phyloP scores from a whole-genome alignment of 345 rosid genomes.

The Mallotus nudiflorus region DNA sequence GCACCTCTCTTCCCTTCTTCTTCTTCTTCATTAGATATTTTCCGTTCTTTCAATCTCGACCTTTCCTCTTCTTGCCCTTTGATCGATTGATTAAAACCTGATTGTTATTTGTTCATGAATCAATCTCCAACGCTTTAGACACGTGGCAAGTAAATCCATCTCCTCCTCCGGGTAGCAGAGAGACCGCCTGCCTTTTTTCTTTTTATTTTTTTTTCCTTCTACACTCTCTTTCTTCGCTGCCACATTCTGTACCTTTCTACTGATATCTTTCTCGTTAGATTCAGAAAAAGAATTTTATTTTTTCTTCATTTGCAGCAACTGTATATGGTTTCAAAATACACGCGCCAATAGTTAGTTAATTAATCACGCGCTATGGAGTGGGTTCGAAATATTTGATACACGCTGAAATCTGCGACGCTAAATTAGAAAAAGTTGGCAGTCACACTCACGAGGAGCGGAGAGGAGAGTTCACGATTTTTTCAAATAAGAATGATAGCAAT shows the following conservation, averaged over 20 bases:
- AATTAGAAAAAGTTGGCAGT: neutral
- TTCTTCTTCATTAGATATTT: neutral
- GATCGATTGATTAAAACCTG: slow-evolving; percentile 13
- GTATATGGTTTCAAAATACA: neutral
- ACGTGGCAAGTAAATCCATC: slow-evolving; percentile 9
- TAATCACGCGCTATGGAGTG: neutral
- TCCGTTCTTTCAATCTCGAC: neutral
- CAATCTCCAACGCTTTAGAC: neutral
- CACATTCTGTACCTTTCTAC: slow-evolving; percentile 21
- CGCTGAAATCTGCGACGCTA: neutral
- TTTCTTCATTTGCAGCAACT: neutral
- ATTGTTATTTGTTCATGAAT: slow-evolving; percentile 6
- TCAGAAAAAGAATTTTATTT: no score
- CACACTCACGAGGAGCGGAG: slow-evolving; percentile 5
- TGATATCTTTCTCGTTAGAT: neutral
- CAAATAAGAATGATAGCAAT: neutral
- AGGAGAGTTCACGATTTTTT: neutral
- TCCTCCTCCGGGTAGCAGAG: slow-evolving; percentile 5
- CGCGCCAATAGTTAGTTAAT: neutral
- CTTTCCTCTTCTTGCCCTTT: neutral
- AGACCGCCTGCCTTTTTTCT: neutral
- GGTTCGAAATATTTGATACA: neutral
- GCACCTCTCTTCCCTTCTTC: no score
- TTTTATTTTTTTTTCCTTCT: no score
- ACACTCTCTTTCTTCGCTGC: neutral